Evolutionary conservation across 345 rosid species (phyloP).

Genomic region (Ceriops zippeliana): DNA sequence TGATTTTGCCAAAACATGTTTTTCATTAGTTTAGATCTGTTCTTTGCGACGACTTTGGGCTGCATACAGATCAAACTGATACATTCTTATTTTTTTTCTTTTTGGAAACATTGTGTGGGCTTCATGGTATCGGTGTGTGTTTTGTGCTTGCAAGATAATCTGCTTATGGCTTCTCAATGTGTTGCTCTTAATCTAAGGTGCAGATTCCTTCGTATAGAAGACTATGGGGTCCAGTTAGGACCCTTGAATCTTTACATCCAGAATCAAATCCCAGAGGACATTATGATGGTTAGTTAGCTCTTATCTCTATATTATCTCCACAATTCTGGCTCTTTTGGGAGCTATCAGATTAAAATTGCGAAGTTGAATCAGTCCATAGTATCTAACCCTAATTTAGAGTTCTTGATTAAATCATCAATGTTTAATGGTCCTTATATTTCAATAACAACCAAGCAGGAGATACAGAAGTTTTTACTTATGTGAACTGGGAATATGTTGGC

Average conservation of each 20-base stretch:
- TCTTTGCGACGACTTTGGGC: slow-evolving; percentile 9
- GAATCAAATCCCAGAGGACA: slow-evolving; percentile 79
- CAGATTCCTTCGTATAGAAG: slow-evolving; percentile 75
- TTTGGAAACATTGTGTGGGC: not conserved
- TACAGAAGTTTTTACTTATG: no score
- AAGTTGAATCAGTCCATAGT: no score
- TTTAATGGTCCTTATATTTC: no score
- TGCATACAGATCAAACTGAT: not conserved
- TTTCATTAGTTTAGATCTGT: slow-evolving; percentile 16
- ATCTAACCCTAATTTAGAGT: no score
- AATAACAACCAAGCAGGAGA: no score
- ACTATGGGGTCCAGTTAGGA: slow-evolving; percentile 82
- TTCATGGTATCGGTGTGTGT: not conserved
- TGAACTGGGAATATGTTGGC: no score
- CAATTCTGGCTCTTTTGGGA: no score
- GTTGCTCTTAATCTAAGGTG: slow-evolving; percentile 19
- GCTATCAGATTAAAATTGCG: no score
- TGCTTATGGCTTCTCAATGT: slow-evolving; percentile 10
- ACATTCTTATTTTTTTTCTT: not conserved
- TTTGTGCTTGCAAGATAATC: not conserved
- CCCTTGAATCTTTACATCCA: slow-evolving; percentile 69
- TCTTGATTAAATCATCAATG: no score
- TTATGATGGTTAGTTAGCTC: slow-evolving; percentile 70
- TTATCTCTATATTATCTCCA: not conserved
- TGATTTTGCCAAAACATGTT: not conserved